phyloP scores from a whole-genome alignment of 2,329 filamentous ascomycete genomes.

The Diaporthe sp. region DNA sequence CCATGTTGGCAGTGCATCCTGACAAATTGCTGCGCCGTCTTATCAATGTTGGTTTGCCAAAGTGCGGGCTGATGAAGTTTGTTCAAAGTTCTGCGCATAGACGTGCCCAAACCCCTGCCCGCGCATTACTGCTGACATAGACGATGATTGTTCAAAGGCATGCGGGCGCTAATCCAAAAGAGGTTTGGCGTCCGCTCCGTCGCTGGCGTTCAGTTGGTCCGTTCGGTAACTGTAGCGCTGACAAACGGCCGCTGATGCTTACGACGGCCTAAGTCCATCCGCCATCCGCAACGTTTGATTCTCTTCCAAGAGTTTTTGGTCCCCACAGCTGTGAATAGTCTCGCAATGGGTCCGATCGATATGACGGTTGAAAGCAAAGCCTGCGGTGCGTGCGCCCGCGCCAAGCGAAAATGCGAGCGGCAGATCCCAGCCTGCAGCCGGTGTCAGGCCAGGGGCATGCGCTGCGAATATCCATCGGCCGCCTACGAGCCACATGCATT shows the following conservation, averaged over 20 bases:
- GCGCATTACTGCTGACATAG: conserved; percentile 2
- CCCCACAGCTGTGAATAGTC: not conserved
- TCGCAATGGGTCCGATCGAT: conserved; percentile 16
- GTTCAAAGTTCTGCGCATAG: not conserved
- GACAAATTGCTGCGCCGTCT: not conserved
- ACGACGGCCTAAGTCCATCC: conserved; percentile 1
- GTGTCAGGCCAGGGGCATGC: conserved; percentile 42
- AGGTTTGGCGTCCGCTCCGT: conserved; percentile 29
- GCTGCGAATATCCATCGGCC: conserved; percentile 46
- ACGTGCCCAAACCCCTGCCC: not conserved
- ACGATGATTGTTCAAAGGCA: not conserved
- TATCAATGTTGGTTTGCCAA: not conserved
- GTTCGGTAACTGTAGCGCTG: not conserved
- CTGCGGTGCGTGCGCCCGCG: conserved; percentile 44
- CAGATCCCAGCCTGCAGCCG: conserved; percentile 46
- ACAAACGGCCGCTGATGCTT: conserved; percentile 1
- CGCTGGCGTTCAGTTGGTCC: not conserved
- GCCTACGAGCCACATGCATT: no score
- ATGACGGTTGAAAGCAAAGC: conserved; percentile 43
- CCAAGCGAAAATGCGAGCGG: conserved; percentile 46
- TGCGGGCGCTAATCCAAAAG: conserved; percentile 14
- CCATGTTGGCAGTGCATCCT: not conserved
- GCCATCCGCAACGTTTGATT: not conserved
- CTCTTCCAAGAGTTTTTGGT: not conserved
- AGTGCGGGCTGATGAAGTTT: not conserved